Conservation (phyloP, 2,329 filamentous ascomycete species). For the Exophiala sp. region DNA sequence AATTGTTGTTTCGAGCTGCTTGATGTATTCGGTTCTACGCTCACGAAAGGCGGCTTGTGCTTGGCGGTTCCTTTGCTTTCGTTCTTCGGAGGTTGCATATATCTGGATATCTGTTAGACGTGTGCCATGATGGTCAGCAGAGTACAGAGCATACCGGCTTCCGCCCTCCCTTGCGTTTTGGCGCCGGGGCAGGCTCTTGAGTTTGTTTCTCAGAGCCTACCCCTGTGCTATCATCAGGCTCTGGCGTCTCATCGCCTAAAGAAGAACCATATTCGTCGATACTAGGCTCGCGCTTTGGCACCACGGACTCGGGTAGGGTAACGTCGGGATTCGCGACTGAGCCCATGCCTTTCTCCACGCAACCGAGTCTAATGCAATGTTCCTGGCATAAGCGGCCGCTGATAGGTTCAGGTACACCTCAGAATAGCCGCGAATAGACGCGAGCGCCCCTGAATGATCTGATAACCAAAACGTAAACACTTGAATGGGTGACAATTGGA, state of each 20-base stretch:
- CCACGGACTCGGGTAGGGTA: conserved; percentile 40
- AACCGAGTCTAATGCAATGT: conserved; percentile 27
- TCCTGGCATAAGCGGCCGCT: conserved; percentile 28
- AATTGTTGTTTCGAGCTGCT: conserved; percentile 96
- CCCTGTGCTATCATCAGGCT: conserved; percentile 39
- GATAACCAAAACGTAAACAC: conserved; percentile 26
- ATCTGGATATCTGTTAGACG: conserved; percentile 60
- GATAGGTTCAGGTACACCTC: conserved; percentile 10
- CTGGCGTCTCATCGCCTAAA: conserved; percentile 43
- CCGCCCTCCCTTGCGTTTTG: conserved; percentile 94
- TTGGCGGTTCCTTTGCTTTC: conserved; percentile 95
- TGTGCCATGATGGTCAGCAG: not conserved
- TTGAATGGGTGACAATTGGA: conserved; percentile 28
- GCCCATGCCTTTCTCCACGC: conserved; percentile 37
- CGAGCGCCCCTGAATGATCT: conserved; percentile 10
- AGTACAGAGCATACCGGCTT: conserved; percentile 72
- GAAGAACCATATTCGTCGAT: conserved; percentile 44
- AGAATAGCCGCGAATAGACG: conserved; percentile 19
- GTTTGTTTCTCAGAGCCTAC: conserved; percentile 15
- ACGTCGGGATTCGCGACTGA: conserved; percentile 41
- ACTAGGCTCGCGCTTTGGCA: conserved; percentile 42
- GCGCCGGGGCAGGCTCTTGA: conserved; percentile 49
- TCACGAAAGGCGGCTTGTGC: conserved; percentile 97
- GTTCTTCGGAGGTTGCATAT: conserved; percentile 96
- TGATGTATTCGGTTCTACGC: conserved; percentile 97